Base-by-base conservation (phyloP, 257 asterid genomes). In the Haberlea rhodopensis region DNA sequence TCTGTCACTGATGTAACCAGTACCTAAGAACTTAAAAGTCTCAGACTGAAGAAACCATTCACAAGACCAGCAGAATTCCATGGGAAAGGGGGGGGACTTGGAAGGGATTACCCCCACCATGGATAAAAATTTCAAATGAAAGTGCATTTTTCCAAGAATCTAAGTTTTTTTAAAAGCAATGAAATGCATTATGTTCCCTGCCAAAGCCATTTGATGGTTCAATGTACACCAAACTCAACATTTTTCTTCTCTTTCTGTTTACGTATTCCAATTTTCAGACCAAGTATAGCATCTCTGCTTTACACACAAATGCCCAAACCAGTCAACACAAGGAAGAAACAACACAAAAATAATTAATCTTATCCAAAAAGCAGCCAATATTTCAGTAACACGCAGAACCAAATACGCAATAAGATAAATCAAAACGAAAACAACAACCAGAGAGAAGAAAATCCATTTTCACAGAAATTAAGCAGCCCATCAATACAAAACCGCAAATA, bases 361-460 rank as follows among this genome's bases (percentile, higher is more conserved):
- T 51, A 32, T 31, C 61, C 65, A n/a, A 63, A 57, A 59, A 60
- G 32, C 21, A 73, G 0, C 29, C 66, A 55, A 67, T 16, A 66
- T 20, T 54, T 29, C 26, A 21, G 29, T 4, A 37, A 25, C 25
- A 49, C 67, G 26, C 52, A 40, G 23, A 13, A 57, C 20, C 6
- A 60, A 54, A 16, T 54, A 57, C 27, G 32, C 28, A 22, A 27
- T 5, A 2, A 62, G 58, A 27, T 29, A 45, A 68, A 52, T n/a
- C 46, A 68, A 45, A 45, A 65, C 8, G 6, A 4, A 55, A 13
- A 52, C 62, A 23, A 67, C 15, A 20, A 45, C n/a, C 62, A 60
- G 54, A 53, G n/a, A 69, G 51, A 52, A 59, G 6, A 13, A 31
- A 60, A 69, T 9, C 69, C 49, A 58, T 56, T 54, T 29, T 19